phyloP scores from a whole-genome alignment of 441 rosid species.

The Erodium trifolium region DNA sequence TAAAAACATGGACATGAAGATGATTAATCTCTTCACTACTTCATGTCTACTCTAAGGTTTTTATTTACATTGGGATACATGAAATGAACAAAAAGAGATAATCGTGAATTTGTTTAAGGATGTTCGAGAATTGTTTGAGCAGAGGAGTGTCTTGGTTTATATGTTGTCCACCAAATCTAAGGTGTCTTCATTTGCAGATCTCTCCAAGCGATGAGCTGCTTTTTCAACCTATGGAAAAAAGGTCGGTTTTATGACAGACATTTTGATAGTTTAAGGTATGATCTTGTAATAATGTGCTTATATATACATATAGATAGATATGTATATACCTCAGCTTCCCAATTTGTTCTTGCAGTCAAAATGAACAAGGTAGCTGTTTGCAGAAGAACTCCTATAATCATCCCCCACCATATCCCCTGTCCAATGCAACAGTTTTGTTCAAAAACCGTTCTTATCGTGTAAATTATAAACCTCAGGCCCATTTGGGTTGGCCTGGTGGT shows the following conservation, averaged over 20 bases:
- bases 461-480: too few relatives aligned
- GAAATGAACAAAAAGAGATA: not conserved
- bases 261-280: not conserved
- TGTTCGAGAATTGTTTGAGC: not conserved
- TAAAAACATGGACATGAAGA: not conserved
- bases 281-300: not conserved
- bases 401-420: constrained; percentile 97
- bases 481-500: too few relatives aligned
- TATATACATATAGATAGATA: too few relatives aligned
- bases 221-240: constrained; percentile 42
- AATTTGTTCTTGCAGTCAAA: constrained; percentile 81
- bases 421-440: not conserved
- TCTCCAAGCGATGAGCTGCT: constrained; percentile 43
- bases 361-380: constrained; percentile 61
- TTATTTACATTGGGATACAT: not conserved
- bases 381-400: constrained; percentile 67
- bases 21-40: not conserved
- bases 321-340: constrained; percentile 27
- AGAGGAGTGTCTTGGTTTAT: not conserved
- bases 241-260: too few relatives aligned
- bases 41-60: not conserved
- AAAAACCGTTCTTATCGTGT: too few relatives aligned
- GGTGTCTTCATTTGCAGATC: constrained; percentile 35
- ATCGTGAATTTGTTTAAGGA: not conserved
- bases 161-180: constrained; percentile 16